phyloP scores from a whole-genome alignment of 805 yeast genomes.

The Teunomyces cretensis region DNA sequence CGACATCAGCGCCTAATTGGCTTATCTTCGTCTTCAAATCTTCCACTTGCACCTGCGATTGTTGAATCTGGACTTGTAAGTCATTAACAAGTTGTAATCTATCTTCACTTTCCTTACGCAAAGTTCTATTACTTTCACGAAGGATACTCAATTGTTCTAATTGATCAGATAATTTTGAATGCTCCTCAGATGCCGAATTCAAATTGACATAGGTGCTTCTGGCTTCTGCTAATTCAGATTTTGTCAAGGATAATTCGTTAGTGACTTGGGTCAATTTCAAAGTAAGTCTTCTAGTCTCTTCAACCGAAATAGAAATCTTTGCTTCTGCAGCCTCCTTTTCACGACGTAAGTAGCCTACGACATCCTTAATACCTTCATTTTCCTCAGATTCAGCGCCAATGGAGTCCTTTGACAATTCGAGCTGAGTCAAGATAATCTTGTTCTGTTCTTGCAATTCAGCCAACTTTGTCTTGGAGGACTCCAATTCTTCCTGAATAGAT shows the following conservation, averaged over 20 bases:
- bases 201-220: constrained; percentile 16
- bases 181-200: constrained; percentile 38
- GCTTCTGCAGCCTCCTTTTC: constrained; percentile 72
- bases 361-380: constrained; percentile 32
- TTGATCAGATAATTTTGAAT: constrained; percentile 49
- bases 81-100: constrained; percentile 22
- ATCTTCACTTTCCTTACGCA: constrained; percentile 50
- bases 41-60: constrained; percentile 32
- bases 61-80: constrained; percentile 41
- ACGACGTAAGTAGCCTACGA: constrained; percentile 63
- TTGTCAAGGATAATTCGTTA: constrained; percentile 52
- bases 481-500: constrained; percentile 34
- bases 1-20: constrained; percentile 37
- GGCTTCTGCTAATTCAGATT: constrained; percentile 40
- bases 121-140: constrained; percentile 65
- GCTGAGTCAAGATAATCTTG: constrained; percentile 62
- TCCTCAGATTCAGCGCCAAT: constrained; percentile 8
- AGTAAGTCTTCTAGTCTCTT: constrained; percentile 55
- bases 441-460: constrained; percentile 69
- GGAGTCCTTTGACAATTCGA: constrained; percentile 43
- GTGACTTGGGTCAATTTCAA: constrained; percentile 48
- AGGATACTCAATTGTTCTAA: constrained; percentile 58
- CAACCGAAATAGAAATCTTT: constrained; percentile 38
- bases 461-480: constrained; percentile 42
- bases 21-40: constrained; percentile 45